These are phyloP conservation scores for Angophora floribunda DNA, from an alignment of 345 rosid genomes.

Conservation along the genomic window DNA sequence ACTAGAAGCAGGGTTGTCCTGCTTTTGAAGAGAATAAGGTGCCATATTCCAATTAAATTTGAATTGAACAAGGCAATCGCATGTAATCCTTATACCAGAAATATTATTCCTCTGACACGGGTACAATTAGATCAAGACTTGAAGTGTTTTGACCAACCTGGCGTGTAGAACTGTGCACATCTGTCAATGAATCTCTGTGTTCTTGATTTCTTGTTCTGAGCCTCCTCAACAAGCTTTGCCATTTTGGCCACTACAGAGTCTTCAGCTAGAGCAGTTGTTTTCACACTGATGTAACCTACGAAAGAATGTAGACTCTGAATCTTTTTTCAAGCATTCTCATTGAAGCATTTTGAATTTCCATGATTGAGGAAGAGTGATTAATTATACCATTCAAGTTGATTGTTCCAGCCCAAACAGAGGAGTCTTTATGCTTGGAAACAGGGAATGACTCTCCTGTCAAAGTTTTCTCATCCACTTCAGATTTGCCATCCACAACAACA, in stretches of 20 bases:
- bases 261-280: constrained; percentile 72
- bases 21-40: neutral
- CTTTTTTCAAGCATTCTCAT: neutral
- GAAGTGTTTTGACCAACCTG: constrained; percentile 33
- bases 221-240: constrained; percentile 93
- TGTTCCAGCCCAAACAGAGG: constrained; percentile 88
- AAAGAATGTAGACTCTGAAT: neutral
- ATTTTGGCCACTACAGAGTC: constrained; percentile 84
- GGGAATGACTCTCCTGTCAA: constrained; percentile 90
- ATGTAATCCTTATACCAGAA: neutral
- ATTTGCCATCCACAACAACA: constrained; percentile 68
- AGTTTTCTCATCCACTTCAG: constrained; percentile 89
- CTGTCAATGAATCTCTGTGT: constrained; percentile 69
- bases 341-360: neutral
- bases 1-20: neutral
- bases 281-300: constrained; percentile 63
- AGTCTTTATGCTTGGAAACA: constrained; percentile 58
- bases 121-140: neutral
- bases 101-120: neutral
- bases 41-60: neutral
- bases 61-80: neutral
- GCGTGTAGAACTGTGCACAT: constrained; percentile 74
- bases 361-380: neutral
- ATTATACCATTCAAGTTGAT: constrained; percentile 66
- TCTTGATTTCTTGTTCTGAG: constrained; percentile 72